Conservation (phyloP, 2,329 filamentous ascomycete species). For the Aspergillus felis region DNA sequence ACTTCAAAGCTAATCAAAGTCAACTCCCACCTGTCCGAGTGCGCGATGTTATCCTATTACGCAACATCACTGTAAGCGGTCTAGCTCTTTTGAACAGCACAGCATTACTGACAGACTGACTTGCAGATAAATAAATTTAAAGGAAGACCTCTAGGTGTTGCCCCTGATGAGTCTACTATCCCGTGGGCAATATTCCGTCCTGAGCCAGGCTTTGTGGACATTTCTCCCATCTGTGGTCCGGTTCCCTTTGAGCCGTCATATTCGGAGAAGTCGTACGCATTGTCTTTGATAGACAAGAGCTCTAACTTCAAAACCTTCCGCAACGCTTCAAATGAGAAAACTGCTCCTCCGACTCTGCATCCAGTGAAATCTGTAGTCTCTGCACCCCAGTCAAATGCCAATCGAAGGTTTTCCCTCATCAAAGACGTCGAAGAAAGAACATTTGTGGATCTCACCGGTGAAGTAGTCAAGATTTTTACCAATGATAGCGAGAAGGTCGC, state of each 20-base stretch:
- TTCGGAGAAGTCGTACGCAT: slow-evolving; percentile 27
- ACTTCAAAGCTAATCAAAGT: slow-evolving; percentile 54
- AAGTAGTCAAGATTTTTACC: slow-evolving; percentile 60
- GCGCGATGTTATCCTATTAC: slow-evolving; percentile 64
- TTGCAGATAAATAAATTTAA: slow-evolving; percentile 19
- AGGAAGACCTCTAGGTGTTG: slow-evolving; percentile 22
- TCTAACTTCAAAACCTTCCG: slow-evolving; percentile 9
- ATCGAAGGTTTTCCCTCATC: slow-evolving; percentile 54
- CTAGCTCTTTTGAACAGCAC: slow-evolving; percentile 19
- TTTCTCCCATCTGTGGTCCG: slow-evolving; percentile 26
- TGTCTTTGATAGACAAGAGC: slow-evolving; percentile 22
- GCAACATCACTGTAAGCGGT: slow-evolving; percentile 50
- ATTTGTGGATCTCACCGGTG: slow-evolving; percentile 68
- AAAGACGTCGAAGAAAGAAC: slow-evolving; percentile 54
- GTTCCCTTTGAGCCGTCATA: slow-evolving; percentile 21
- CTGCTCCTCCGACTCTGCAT: neutral
- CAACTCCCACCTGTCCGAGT: slow-evolving; percentile 43
- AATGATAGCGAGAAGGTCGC: slow-evolving; percentile 47
- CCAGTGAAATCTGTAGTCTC: slow-evolving; percentile 9
- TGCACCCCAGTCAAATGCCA: slow-evolving; percentile 1
- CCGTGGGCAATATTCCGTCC: slow-evolving; percentile 35
- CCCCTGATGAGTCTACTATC: slow-evolving; percentile 22
- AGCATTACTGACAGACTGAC: neutral
- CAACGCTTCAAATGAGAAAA: neutral
- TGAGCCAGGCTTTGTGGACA: slow-evolving; percentile 16